Conservation (phyloP, 2,329 filamentous ascomycete species). For the Xylaria sp. region DNA sequence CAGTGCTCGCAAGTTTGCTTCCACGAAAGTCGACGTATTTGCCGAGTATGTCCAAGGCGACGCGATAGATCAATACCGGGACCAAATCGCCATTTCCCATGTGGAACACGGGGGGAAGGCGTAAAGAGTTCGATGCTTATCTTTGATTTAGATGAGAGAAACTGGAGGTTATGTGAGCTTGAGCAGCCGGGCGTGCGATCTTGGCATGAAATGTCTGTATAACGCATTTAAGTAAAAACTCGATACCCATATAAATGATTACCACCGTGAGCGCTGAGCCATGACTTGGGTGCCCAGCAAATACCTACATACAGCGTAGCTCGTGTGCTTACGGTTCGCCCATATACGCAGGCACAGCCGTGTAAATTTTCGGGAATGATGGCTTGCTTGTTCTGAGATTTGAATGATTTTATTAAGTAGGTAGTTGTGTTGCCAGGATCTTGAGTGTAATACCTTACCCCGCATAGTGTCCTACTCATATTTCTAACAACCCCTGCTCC, state of each 20-base stretch:
- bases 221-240: neutral
- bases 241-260: constrained; percentile 16
- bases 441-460: neutral
- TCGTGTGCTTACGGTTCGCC: neutral
- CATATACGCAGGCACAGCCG: neutral
- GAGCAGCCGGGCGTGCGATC: neutral
- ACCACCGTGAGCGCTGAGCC: neutral
- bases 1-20: constrained; percentile 76
- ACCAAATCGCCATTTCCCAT: constrained; percentile 50
- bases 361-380: neutral
- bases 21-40: constrained; percentile 66
- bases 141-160: neutral
- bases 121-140: neutral
- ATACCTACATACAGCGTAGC: neutral
- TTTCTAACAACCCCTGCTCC: neutral
- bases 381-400: neutral
- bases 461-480: neutral
- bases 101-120: constrained; percentile 34
- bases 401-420: neutral
- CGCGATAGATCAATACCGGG: constrained; percentile 60
- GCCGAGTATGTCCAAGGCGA: constrained; percentile 60
- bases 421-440: neutral
- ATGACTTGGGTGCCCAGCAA: neutral
- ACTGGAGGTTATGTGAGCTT: neutral
- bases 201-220: constrained; percentile 12